Evolutionary conservation across 1,284 basidiomycete genomes (phyloP), one percentile per base, ranked within the genome.

Genomic region (Microbotryum scabiosae): DNA sequence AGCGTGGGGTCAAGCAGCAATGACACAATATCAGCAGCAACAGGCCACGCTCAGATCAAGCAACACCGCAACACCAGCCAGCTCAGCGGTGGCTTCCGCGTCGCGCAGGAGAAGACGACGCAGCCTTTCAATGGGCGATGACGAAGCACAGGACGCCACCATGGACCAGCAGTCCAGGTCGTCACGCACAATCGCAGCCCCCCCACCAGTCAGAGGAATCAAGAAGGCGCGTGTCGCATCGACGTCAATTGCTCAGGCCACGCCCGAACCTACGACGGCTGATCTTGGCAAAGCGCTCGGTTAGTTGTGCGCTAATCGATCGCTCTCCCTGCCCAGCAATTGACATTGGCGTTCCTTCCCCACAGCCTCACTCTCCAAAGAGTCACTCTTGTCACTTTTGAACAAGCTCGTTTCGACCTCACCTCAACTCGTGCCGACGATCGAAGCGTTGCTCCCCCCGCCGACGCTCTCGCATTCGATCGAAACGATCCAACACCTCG

Each of bases 311-410:
- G 25, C 4, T 12, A 20, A 14, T 16, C 7, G 9, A 30, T 21
- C 25, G 23, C n/a, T 21, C 32, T 26, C 4, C 16, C 5, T 16
- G 5, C 1, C 5, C 20, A 12, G 36, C 3, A 6, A 18, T 25
- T 43, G 49, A 26, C 46, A 12, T 12, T 36, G 23, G 45, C 36
- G 5, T 7, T 21, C 7, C 8, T 25, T 16, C 8, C 55, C 18
- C 9, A 6, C 57, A 66, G 64, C 64, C 10, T 64, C 66, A 0
- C 63, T 71, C n/a, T 63, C 68, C 49, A 69, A 72, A 41, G 61
- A 64, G 2, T 62, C 68, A 1, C 61, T 72, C 23, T 60, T 72
- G 23, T 46, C 51, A 5, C 49, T 72, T 56, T 49, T 72, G 46
- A 67, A 63, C 6, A 59, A 62, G 3, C 66, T 72, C 55, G 36